Evolutionary conservation across 257 asterid species (phyloP), one percentile per base, ranked within the genome.

Genomic region (Ilex aquifolium): DNA sequence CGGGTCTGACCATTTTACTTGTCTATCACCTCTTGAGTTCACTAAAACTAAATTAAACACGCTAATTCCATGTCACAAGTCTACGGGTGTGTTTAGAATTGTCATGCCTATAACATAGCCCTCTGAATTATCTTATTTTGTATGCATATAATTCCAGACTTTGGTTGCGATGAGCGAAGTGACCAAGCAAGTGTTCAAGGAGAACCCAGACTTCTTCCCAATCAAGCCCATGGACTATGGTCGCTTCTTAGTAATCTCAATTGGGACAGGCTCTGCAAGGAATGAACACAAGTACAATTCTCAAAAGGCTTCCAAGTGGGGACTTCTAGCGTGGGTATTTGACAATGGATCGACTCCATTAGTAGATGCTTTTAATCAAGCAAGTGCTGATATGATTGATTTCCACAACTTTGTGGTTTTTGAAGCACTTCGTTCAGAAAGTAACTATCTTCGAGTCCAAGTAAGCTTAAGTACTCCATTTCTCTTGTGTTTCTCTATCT

Each of bases 381-480:
- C 88, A 7, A 79, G 79, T 58, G 78, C 72, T 7, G 90, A 79
- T 56, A 82, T 81, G 83, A 83, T 83, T 48, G 95, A 87, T 60
- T 67, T 53, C 57, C 83, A 87, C 61, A 73, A 67, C 65, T 66
- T 74, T 9, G 84, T 77, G 15, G 74, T 84, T 51, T 85, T 87
- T 59, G 70, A 76, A 66, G 83, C 90, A 6, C 81, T 87, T 21
- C 76, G 64, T 7, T 82, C 85, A 0, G 76, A 76, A 17, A 68
- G 79, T 2, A 85, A 80, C 52, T 87, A 82, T 62, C 85, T 85
- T 4, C 79, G 95, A 14, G 82, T 87, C 58, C 90, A 85, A 61
- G 95, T 85, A 77, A 64, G 27, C 15, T 16, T 31, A 21, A 21
- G 27, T 21, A 21, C 27, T 21, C 27, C 27, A 21, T 21, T 21